Evolutionary conservation across 345 rosid species (phyloP).

Genomic region (Microthlaspi erraticum): DNA sequence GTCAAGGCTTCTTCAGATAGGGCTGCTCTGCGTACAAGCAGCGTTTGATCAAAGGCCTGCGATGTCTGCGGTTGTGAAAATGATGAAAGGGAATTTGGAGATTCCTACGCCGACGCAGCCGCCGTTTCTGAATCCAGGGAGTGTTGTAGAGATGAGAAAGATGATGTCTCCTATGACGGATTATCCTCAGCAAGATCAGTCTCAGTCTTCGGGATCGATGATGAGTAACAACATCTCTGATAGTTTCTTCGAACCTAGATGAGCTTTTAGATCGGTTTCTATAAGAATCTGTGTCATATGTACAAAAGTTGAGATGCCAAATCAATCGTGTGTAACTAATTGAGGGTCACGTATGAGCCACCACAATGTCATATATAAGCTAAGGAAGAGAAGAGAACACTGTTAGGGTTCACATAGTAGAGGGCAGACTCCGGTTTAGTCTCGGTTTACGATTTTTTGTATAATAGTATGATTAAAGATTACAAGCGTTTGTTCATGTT

Average conservation of each 20-base stretch:
- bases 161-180: slow-evolving; percentile 1
- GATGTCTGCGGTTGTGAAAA: slow-evolving; percentile 74
- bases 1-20: slow-evolving; percentile 61
- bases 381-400: slow-evolving; percentile 21
- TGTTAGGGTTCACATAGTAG: background rate
- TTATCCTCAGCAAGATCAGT: slow-evolving; percentile 44
- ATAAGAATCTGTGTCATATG: slow-evolving; percentile 17
- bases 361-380: slow-evolving; percentile 3
- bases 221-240: slow-evolving; percentile 51
- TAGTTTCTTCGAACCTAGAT: slow-evolving; percentile 63
- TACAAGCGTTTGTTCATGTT: background rate
- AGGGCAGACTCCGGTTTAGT: slow-evolving; percentile 24
- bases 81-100: slow-evolving; percentile 57
- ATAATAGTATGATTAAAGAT: background rate
- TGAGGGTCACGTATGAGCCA: slow-evolving; percentile 25
- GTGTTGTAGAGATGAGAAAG: slow-evolving; percentile 41
- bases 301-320: slow-evolving; percentile 8
- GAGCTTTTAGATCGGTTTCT: slow-evolving; percentile 30
- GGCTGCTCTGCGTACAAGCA: slow-evolving; percentile 86
- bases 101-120: slow-evolving; percentile 76
- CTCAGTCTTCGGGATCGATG: slow-evolving; percentile 55
- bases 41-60: slow-evolving; percentile 79
- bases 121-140: slow-evolving; percentile 61
- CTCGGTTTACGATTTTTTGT: slow-evolving; percentile 4
- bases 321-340: slow-evolving; percentile 7